These are phyloP conservation scores for Chlorophyllum brunneum DNA, from an alignment of 768 basidiomycete genomes.

Conservation along the genomic window DNA sequence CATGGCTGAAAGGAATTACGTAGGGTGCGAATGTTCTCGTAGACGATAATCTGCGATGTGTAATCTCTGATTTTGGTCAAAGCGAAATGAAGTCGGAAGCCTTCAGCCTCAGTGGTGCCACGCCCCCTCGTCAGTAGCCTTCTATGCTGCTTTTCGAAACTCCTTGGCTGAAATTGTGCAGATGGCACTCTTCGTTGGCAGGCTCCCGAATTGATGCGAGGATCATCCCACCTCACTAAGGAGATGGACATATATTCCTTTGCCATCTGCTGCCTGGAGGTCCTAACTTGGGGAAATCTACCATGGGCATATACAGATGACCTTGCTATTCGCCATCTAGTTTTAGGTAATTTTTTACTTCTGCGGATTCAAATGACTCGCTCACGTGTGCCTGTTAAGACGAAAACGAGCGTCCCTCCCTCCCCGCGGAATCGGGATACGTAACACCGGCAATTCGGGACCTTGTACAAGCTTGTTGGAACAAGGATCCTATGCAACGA, in stretches of 20 bases:
- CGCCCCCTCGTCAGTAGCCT: slow-evolving; percentile 40
- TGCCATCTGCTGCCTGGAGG: slow-evolving; percentile 61
- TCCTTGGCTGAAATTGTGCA: slow-evolving; percentile 18
- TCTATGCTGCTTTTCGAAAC: not conserved
- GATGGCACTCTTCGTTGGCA: slow-evolving; percentile 71
- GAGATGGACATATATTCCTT: slow-evolving; percentile 69
- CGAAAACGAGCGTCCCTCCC: slow-evolving; percentile 45
- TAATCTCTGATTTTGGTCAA: slow-evolving; percentile 83
- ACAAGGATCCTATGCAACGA: slow-evolving; percentile 43
- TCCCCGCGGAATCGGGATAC: slow-evolving; percentile 36
- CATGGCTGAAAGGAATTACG: not conserved
- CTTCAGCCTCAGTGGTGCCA: slow-evolving; percentile 51
- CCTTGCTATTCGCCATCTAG: slow-evolving; percentile 44
- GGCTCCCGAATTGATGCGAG: slow-evolving; percentile 62
- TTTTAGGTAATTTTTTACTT: slow-evolving; percentile 37
- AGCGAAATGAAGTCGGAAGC: slow-evolving; percentile 76
- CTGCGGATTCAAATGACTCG: slow-evolving; percentile 11
- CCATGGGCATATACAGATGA: slow-evolving; percentile 56
- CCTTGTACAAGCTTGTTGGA: slow-evolving; percentile 53
- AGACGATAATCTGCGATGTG: slow-evolving; percentile 58
- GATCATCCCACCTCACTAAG: slow-evolving; percentile 40
- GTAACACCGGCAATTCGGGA: slow-evolving; percentile 33
- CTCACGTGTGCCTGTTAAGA: slow-evolving; percentile 26
- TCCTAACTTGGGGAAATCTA: slow-evolving; percentile 56
- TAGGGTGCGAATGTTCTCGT: slow-evolving; percentile 76